phyloP scores from a whole-genome alignment of 768 basidiomycete species.

The Trametes sanguinea region DNA sequence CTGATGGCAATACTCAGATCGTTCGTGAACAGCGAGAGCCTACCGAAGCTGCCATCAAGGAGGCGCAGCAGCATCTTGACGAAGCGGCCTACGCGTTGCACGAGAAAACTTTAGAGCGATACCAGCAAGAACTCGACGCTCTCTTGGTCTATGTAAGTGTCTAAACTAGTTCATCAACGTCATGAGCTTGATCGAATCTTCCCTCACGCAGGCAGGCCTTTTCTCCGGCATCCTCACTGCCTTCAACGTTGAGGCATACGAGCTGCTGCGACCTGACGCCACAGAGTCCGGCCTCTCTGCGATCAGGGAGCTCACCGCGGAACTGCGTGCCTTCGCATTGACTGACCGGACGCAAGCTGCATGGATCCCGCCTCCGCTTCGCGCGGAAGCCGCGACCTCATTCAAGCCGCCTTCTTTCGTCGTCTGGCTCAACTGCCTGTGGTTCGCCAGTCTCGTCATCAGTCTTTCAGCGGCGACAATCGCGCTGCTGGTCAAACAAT shows the following conservation, averaged over 20 bases:
- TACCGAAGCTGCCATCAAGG: too few relatives aligned
- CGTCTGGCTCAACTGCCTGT: conserved; percentile 27
- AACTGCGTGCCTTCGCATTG: background rate
- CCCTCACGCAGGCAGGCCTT: conserved; percentile 24
- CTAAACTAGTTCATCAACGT: too few relatives aligned
- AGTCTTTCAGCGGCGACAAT: conserved; percentile 30
- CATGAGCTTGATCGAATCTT: too few relatives aligned
- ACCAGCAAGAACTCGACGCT: too few relatives aligned
- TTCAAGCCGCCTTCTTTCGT: background rate
- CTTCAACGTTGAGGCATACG: conserved; percentile 25
- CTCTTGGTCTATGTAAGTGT: too few relatives aligned
- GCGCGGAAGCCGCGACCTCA: background rate
- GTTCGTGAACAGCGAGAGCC: too few relatives aligned
- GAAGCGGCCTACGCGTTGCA: too few relatives aligned
- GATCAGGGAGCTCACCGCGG: conserved; percentile 10
- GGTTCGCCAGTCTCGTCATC: conserved; percentile 29
- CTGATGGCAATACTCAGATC: too few relatives aligned
- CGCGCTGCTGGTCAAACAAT: conserved; percentile 32
- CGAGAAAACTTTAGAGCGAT: too few relatives aligned
- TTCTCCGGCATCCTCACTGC: conserved; percentile 31
- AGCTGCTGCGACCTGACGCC: conserved; percentile 11
- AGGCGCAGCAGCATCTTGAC: too few relatives aligned
- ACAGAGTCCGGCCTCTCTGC: background rate
- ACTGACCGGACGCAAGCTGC: background rate
- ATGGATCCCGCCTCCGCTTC: background rate